These are phyloP conservation scores for Filosporella fistucella DNA, from an alignment of 495 filamentous ascomycete species.

Conservation along the genomic window DNA sequence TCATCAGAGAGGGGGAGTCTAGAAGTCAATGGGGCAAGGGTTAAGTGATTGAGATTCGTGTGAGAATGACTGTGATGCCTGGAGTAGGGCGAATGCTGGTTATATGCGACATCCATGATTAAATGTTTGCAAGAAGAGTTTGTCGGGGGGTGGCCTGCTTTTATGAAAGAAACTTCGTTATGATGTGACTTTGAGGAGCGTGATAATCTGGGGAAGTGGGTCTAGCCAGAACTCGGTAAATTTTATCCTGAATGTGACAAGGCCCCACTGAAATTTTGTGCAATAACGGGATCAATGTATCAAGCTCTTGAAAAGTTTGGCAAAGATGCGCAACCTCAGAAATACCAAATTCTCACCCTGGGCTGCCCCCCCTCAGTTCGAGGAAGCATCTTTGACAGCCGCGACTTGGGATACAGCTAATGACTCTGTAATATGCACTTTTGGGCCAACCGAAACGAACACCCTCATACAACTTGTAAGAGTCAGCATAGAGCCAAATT, in stretches of 20 bases:
- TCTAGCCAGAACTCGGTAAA: slow-evolving; percentile 9
- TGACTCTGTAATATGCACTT: slow-evolving; percentile 68
- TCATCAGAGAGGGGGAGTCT: slow-evolving; percentile 51
- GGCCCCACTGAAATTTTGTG: slow-evolving; percentile 3
- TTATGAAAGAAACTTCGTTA: not conserved
- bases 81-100: slow-evolving; percentile 42
- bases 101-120: slow-evolving; percentile 48
- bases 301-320: slow-evolving; percentile 9
- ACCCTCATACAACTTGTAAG: slow-evolving; percentile 63
- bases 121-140: not conserved
- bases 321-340: slow-evolving; percentile 73
- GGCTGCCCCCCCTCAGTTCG: slow-evolving; percentile 40
- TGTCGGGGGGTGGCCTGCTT: not conserved
- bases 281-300: not conserved
- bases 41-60: slow-evolving; percentile 45
- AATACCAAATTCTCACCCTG: slow-evolving; percentile 61
- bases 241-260: slow-evolving; percentile 14
- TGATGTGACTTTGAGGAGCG: not conserved
- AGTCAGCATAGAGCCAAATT: slow-evolving; percentile 32
- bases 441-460: slow-evolving; percentile 62
- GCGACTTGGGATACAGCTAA: slow-evolving; percentile 71
- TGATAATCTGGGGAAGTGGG: slow-evolving; percentile 18
- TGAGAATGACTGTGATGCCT: slow-evolving; percentile 41
- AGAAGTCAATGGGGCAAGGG: slow-evolving; percentile 62
- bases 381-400: slow-evolving; percentile 58